phyloP scores from a whole-genome alignment of 768 basidiomycete genomes.

The Boletus pseudopeckii region DNA sequence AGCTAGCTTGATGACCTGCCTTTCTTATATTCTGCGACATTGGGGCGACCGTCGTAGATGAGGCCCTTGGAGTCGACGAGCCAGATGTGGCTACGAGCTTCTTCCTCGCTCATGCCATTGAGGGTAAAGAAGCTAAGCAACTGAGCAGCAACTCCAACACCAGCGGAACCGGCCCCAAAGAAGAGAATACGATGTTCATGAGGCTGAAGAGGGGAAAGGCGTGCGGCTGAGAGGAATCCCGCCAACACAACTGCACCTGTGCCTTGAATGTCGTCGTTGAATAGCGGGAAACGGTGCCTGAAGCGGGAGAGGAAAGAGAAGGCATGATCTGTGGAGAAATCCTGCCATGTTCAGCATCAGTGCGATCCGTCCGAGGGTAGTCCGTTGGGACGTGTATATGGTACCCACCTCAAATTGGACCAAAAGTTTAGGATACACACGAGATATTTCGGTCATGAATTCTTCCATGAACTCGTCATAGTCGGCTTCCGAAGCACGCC shows the following conservation, averaged over 20 bases:
- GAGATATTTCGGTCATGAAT: constrained; percentile 81
- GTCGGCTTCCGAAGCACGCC: constrained; percentile 57
- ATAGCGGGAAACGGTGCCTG: constrained; percentile 70
- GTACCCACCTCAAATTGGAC: constrained; percentile 74
- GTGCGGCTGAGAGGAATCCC: constrained; percentile 86
- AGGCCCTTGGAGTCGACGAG: constrained; percentile 86
- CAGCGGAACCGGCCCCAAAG: constrained; percentile 89
- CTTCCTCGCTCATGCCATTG: constrained; percentile 69
- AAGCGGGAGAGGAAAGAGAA: constrained; percentile 81
- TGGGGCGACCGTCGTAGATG: constrained; percentile 70
- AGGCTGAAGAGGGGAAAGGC: constrained; percentile 62
- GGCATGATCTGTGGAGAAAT: constrained; percentile 90
- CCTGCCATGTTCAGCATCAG: constrained; percentile 39
- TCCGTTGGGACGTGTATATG: background rate
- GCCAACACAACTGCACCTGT: constrained; percentile 91
- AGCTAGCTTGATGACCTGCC: constrained; percentile 41
- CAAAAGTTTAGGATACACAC: constrained; percentile 73
- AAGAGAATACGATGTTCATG: constrained; percentile 83
- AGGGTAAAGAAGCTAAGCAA: constrained; percentile 85
- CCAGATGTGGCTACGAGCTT: constrained; percentile 76
- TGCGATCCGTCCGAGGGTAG: background rate
- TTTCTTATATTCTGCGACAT: constrained; percentile 78
- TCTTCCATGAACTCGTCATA: constrained; percentile 88
- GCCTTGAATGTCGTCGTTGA: constrained; percentile 90
- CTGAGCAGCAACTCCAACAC: constrained; percentile 90